These are phyloP conservation scores for Aureobasidium sp. DNA, from an alignment of 2,329 filamentous ascomycete species.

Conservation along the genomic window DNA sequence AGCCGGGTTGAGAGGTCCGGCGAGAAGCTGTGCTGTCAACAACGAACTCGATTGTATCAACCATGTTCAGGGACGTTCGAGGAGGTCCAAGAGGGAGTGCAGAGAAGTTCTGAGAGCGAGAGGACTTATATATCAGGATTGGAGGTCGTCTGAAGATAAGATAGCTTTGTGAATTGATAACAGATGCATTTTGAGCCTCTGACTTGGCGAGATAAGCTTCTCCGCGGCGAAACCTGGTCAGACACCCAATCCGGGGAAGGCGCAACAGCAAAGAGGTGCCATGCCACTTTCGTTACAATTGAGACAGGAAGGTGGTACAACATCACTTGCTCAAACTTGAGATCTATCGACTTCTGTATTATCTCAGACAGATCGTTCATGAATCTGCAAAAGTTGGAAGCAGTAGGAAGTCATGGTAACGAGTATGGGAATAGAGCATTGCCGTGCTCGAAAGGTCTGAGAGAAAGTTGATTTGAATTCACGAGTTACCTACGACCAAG, in stretches of 20 bases:
- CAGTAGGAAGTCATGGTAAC: too few relatives aligned
- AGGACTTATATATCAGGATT: slow-evolving; percentile 1
- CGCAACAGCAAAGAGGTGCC: background rate
- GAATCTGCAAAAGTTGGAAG: too few relatives aligned
- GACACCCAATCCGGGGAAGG: background rate
- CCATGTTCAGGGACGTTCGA: background rate
- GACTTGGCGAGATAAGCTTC: slow-evolving; percentile 3
- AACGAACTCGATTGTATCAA: background rate
- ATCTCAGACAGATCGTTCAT: too few relatives aligned
- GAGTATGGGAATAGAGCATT: too few relatives aligned
- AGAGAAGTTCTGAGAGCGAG: background rate
- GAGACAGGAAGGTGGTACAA: background rate
- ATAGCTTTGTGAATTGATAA: slow-evolving; percentile 1
- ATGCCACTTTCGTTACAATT: background rate
- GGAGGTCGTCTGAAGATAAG: slow-evolving; percentile 13
- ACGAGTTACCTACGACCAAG: too few relatives aligned
- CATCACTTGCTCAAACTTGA: background rate
- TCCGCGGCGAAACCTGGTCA: slow-evolving; percentile 2
- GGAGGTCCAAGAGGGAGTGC: background rate
- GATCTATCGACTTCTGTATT: background rate
- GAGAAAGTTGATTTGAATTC: too few relatives aligned
- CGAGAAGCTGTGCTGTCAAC: background rate
- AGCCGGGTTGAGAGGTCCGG: background rate
- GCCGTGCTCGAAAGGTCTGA: too few relatives aligned
- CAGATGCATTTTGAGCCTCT: slow-evolving; percentile 5